A percentile compares a stretch with the other conserved stretches of the same genome.
Conservation (phyloP, 108 stramenopile genomes). For the Seminavis robusta region DNA sequence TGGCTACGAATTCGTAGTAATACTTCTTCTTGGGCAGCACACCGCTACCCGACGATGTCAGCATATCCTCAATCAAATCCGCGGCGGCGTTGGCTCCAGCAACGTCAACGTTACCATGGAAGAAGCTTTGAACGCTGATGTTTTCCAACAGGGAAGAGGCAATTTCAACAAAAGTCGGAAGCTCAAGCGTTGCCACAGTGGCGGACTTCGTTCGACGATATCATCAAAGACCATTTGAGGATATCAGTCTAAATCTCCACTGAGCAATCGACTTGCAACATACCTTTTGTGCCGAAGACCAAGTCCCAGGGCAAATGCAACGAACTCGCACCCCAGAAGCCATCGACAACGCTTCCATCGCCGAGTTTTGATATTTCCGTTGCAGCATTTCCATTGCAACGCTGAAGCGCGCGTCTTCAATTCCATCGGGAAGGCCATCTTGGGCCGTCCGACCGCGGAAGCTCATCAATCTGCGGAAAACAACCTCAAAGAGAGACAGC, state of each 20-base stretch:
- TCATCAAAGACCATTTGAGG: not conserved
- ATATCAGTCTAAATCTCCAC: not conserved
- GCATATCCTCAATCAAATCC: constrained; percentile 35
- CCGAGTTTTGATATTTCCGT: constrained; percentile 59
- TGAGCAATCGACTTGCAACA: constrained; percentile 7
- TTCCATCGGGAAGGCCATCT: constrained; percentile 40
- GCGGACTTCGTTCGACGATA: not conserved
- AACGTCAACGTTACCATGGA: constrained; percentile 63
- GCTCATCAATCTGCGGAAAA: constrained; percentile 49
- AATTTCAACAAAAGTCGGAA: constrained; percentile 38
- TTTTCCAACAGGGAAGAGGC: constrained; percentile 40
- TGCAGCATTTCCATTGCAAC: constrained; percentile 62
- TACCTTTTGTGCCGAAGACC: constrained; percentile 62
- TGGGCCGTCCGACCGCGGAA: constrained; percentile 48
- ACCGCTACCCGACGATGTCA: constrained; percentile 15
- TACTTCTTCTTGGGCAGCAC: constrained; percentile 63
- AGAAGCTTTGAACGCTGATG: constrained; percentile 58
- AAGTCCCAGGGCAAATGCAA: constrained; percentile 51
- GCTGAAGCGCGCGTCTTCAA: constrained; percentile 56
- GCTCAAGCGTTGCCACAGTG: constrained; percentile 47
- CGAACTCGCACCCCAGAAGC: constrained; percentile 51
- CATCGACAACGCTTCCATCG: constrained; percentile 56
- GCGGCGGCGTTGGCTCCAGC: constrained; percentile 45
- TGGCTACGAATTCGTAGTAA: constrained; percentile 42
- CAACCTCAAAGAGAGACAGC: constrained; percentile 40